Evolutionary conservation across 148 eudicot species (phyloP), one percentile per base, ranked within the genome.

Genomic region (Bassia scoparia): DNA sequence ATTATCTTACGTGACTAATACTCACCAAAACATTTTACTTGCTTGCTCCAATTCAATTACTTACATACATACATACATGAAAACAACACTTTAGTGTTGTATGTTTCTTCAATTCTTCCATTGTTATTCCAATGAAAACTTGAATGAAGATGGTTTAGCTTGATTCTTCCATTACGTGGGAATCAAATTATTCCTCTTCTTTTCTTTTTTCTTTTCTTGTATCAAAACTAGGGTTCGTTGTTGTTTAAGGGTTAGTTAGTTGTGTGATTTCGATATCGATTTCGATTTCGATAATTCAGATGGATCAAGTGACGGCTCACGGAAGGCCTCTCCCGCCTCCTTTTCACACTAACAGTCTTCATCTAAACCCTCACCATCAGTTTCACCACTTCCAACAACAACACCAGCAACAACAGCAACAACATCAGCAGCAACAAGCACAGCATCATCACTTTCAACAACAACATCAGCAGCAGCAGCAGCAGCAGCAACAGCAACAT

Each of bases 301-400:
- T 78, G 81, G 85, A 79, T 75, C 82, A 61, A 69, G 75, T 79
- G 15, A 79, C 81, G 38, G 77, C 81, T 34, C 81, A 79, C 52
- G 81, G 77, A 16, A 79, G 78, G 11, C 78, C 78, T 62, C 75
- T 82, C 7, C 82, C 85, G 15, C 85, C 82, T n/a, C 85, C 85
- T 35, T 82, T 82, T 50, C 85, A 81, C n/a, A 63, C 78, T 2
- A 81, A 81, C 7, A 81, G 69, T 65, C 80, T 81, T 23, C 83
- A 82, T 68, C 70, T 82, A 14, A 82, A 79, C 43, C 80, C 80
- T 1, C 82, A 79, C 35, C 75, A 75, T 34, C 73, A 70, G n/a
- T 68, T 73, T 34, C 84, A 82, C 29, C 81, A 74, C 17, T 76
- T 76, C 16, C 73, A 78, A 6, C 81, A 77, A 12, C 84, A 77